A percentile compares a stretch with the other conserved stretches of the same genome.
phyloP scores from a whole-genome alignment of 202 grass and related monocot genomes.

The Digitaria exilis region DNA sequence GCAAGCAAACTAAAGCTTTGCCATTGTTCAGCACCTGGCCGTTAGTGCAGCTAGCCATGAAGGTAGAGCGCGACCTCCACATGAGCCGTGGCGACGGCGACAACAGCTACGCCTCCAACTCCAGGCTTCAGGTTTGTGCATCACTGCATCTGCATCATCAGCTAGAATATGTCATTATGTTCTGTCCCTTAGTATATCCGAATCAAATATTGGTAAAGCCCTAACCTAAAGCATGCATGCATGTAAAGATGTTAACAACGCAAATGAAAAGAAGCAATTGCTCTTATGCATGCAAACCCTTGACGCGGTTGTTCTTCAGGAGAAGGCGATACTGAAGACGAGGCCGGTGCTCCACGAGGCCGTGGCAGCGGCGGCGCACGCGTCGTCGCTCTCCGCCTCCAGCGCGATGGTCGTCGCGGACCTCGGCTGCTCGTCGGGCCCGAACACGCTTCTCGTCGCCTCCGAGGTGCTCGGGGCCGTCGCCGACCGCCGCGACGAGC shows the following conservation, averaged over 20 bases:
- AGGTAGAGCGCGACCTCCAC: slow-evolving; percentile 55
- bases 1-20: too few species aligned
- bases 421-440: slow-evolving; percentile 69
- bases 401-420: slow-evolving; percentile 45
- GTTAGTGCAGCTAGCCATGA: slow-evolving; percentile 10
- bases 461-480: slow-evolving; percentile 44
- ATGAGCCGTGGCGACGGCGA: slow-evolving; percentile 49
- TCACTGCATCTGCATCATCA: not conserved
- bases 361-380: slow-evolving; percentile 27
- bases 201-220: too few species aligned
- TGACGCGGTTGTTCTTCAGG: not conserved
- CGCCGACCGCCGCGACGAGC: not conserved
- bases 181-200: not conserved
- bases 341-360: slow-evolving; percentile 40
- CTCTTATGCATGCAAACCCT: too few species aligned
- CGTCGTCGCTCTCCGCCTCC: not conserved
- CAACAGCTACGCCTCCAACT: too few species aligned
- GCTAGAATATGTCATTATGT: too few species aligned
- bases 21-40: not conserved
- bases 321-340: slow-evolving; percentile 49
- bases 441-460: slow-evolving; percentile 59
- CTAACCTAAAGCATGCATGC: not conserved
- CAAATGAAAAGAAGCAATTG: not conserved
- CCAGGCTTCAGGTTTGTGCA: slow-evolving; percentile 50
- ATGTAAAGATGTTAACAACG: not conserved